These are phyloP conservation scores for Phanerochaete sordida DNA, from an alignment of 768 basidiomycete genomes.

Conservation along the genomic window DNA sequence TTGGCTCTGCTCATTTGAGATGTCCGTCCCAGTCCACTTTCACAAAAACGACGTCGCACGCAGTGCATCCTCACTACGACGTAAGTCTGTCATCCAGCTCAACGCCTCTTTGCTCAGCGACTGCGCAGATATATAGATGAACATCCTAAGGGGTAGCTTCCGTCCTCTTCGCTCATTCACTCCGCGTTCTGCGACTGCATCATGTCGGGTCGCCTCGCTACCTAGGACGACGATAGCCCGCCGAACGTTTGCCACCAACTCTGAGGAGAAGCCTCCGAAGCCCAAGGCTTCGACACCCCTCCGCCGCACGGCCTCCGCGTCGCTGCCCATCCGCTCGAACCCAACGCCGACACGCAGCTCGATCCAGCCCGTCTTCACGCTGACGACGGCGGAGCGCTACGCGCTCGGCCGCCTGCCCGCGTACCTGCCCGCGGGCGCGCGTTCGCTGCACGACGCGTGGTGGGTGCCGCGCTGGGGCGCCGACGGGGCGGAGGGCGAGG, in stretches of 20 bases:
- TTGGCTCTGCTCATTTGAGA: background rate
- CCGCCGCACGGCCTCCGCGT: slow-evolving; percentile 80
- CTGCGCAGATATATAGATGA: background rate
- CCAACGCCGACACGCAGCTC: slow-evolving; percentile 82
- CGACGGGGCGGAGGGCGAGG: slow-evolving; percentile 63
- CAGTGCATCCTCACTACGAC: background rate
- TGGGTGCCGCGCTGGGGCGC: slow-evolving; percentile 71
- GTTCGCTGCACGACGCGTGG: slow-evolving; percentile 70
- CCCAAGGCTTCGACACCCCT: slow-evolving; percentile 82
- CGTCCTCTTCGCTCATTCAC: background rate
- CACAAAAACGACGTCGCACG: background rate
- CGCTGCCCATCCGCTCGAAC: slow-evolving; percentile 80
- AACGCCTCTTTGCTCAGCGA: background rate
- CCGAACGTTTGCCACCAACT: background rate
- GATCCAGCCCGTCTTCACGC: slow-evolving; percentile 77
- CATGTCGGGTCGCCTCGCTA: background rate
- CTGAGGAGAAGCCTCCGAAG: slow-evolving; percentile 37
- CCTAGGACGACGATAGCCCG: background rate
- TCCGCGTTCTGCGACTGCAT: background rate
- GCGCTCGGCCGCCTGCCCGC: slow-evolving; percentile 57
- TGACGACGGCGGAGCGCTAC: slow-evolving; percentile 86
- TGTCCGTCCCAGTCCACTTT: background rate
- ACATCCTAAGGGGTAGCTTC: background rate
- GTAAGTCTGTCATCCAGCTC: background rate
- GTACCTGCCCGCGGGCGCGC: slow-evolving; percentile 51